Percentiles rank a stretch among this genome's conserved stretches.
Evolutionary conservation across 2,329 filamentous ascomycete species (phyloP).

Genomic region (Claviceps paspali): DNA sequence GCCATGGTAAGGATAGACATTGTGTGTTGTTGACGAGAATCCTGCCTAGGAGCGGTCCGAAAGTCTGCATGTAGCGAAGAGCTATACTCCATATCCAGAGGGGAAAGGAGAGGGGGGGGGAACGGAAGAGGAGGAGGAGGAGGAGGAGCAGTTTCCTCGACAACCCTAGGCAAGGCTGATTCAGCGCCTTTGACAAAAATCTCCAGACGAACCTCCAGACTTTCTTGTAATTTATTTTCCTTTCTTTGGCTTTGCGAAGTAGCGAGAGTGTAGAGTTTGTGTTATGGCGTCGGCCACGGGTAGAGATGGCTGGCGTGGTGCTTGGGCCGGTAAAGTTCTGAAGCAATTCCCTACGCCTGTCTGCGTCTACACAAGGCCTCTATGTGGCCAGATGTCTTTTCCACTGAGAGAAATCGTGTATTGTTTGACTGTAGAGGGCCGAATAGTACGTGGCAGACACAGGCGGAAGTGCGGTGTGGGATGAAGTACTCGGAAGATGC

Average conservation of each 20-base stretch:
- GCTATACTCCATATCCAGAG: slow-evolving; percentile 26
- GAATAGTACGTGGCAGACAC: background rate
- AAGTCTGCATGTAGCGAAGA: slow-evolving; percentile 17
- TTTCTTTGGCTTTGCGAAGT: background rate
- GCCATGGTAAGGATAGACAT: slow-evolving; percentile 37
- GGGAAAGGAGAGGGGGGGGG: background rate
- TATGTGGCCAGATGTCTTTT: background rate
- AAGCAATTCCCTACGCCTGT: background rate
- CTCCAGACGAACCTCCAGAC: background rate
- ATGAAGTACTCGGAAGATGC: background rate
- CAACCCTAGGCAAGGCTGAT: background rate
- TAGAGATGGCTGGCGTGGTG: background rate
- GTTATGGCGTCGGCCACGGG: background rate
- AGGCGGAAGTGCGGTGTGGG: background rate
- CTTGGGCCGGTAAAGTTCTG: background rate
- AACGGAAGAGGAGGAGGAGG: background rate
- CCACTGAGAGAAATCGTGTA: background rate
- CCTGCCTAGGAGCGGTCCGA: slow-evolving; percentile 13
- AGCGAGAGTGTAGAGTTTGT: no score
- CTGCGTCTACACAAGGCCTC: background rate
- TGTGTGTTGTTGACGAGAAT: slow-evolving; percentile 16
- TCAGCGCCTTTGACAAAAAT: background rate
- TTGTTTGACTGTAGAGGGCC: background rate
- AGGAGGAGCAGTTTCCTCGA: background rate
- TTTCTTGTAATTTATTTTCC: background rate